Evolutionary conservation across 2,329 filamentous ascomycete genomes (phyloP).

Genomic region (Aspergillus novoparasiticus): DNA sequence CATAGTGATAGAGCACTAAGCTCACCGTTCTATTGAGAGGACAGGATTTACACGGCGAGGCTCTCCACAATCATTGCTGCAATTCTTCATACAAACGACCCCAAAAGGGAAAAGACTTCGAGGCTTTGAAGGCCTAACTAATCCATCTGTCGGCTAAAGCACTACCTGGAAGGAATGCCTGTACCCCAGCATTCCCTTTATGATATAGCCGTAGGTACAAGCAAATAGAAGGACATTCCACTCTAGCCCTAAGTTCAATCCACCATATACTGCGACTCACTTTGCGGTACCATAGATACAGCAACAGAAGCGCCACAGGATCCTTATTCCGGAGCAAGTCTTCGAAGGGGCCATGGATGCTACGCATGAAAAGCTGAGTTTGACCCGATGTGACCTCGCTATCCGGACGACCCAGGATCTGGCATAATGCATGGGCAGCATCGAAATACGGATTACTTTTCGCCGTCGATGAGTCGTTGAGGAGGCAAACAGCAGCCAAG

Average conservation of each 20-base stretch:
- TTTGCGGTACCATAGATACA: constrained; percentile 50
- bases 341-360: constrained; percentile 39
- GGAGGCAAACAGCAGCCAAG: constrained; percentile 27
- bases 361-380: constrained; percentile 38
- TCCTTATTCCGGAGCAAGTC: constrained; percentile 36
- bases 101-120: not conserved
- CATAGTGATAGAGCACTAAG: too few relatives aligned
- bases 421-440: constrained; percentile 41
- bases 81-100: not conserved
- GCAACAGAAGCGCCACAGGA: constrained; percentile 42
- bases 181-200: constrained; percentile 25
- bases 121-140: not conserved
- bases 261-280: constrained; percentile 47
- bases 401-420: constrained; percentile 33
- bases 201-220: constrained; percentile 41
- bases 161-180: constrained; percentile 35
- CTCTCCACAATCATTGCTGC: not conserved
- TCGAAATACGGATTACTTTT: constrained; percentile 43
- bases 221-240: constrained; percentile 49
- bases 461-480: constrained; percentile 35
- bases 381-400: constrained; percentile 22
- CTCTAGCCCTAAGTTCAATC: constrained; percentile 45
- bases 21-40: too few relatives aligned
- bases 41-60: too few relatives aligned
- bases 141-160: constrained; percentile 16